Base-by-base conservation (phyloP, 331 rosid genomes). In the Pyracantha coccinea region DNA sequence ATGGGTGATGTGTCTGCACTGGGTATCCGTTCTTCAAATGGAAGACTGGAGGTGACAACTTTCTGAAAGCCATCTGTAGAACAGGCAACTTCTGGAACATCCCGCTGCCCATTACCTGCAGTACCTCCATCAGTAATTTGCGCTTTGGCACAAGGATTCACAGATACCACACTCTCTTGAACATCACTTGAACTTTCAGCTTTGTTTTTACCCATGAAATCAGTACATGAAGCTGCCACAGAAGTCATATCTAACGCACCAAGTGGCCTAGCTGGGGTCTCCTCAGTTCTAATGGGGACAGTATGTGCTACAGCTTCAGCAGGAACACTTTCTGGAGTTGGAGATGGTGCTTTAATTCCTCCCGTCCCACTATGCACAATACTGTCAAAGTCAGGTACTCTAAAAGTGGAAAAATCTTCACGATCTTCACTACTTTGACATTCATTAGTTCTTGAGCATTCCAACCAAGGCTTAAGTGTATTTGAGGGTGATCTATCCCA, bases 381-480 rank as follows among this genome's bases (percentile, higher is more conserved):
- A 19, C 77, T 33, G 62, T 78, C 66, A 20, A 31, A 23, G 71
- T 52, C 20, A 64, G 52, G 60, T 33, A 75, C 80, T 75, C 82
- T 64, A 60, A 47, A 24, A 71, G 69, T 68, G 61, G 78, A 75
- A 69, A 44, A 68, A 64, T 33, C 69, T 69, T 13, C 68, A 0
- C 58, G 73, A 80, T 67, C 67, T 64, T 67, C 80, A 29, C 21
- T 66, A 64, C 52, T 76, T 13, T n/a, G 74, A 72, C 29, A 77
- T 55, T 79, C 87, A 63, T 69, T 58, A 61, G 65, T 54, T 72
- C 38, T 81, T 41, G 65, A 68, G 78, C 54, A 74, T 25, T 80
- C 83, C 77, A 78, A 73, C 82, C 66, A 79, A 73, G 53, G 54
- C 32, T 60, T 60, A 82, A 31, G 75, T 72, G 72, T 73, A 67